Evolutionary conservation across 2,329 filamentous ascomycete genomes (phyloP).

Genomic region (Alternaria hordeiaustralica): DNA sequence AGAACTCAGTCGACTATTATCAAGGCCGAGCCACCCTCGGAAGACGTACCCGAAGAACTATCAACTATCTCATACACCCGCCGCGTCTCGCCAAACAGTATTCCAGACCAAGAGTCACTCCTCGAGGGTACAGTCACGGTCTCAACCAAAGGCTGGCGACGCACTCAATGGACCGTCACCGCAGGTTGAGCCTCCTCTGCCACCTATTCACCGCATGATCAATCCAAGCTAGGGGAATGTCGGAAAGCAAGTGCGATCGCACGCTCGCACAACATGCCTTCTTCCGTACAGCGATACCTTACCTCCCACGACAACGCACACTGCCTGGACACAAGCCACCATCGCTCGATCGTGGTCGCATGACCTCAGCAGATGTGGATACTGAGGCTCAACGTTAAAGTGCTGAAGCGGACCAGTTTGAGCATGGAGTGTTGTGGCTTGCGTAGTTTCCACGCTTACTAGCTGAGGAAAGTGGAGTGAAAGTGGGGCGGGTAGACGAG

Average conservation of each 20-base stretch:
- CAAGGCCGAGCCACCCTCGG: conserved; percentile 10
- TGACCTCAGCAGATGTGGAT: background rate
- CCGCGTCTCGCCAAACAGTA: conserved; percentile 34
- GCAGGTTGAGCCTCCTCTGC: conserved; percentile 29
- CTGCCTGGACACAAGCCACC: background rate
- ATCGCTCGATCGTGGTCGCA: conserved; percentile 1
- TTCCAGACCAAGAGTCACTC: conserved; percentile 12
- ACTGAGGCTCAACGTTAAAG: background rate
- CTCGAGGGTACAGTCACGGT: conserved; percentile 37
- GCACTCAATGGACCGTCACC: conserved; percentile 44
- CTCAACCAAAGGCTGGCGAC: conserved; percentile 41
- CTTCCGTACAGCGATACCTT: background rate
- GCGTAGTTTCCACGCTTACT: conserved; percentile 22
- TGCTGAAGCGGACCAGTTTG: background rate
- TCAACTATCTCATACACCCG: conserved; percentile 32
- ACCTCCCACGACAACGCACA: background rate
- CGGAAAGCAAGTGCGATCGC: background rate
- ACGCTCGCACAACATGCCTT: background rate
- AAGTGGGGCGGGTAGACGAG: conserved; percentile 10
- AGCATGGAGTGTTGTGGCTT: background rate
- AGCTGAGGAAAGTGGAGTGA: conserved; percentile 30
- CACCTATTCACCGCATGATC: background rate
- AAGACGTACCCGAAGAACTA: background rate
- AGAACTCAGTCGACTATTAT: conserved; percentile 9
- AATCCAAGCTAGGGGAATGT: background rate